Evolutionary conservation across 768 basidiomycete species (phyloP).

Genomic region (Hydnomerulius pinastri): DNA sequence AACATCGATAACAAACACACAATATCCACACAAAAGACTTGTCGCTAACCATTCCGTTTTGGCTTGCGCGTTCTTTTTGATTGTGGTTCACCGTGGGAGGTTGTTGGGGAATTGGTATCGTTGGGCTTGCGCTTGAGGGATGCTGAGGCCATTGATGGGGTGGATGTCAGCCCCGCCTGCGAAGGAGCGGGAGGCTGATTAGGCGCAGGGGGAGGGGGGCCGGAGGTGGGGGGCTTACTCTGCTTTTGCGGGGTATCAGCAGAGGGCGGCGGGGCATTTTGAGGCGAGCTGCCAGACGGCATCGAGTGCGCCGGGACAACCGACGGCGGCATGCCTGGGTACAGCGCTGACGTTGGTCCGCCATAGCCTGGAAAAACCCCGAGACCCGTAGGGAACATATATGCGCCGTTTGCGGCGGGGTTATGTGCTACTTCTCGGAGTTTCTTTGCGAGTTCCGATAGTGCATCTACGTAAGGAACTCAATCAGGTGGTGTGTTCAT

Average conservation of each 20-base stretch:
- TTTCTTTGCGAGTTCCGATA: conserved; percentile 40
- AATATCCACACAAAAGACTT: conserved; percentile 34
- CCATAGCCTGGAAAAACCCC: conserved; percentile 26
- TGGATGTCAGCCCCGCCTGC: conserved; percentile 46
- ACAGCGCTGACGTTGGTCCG: conserved; percentile 46
- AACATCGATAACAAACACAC: conserved; percentile 27
- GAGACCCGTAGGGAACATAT: conserved; percentile 20
- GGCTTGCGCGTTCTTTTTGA: conserved; percentile 58
- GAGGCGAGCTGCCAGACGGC: conserved; percentile 46
- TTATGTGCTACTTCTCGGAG: conserved; percentile 35
- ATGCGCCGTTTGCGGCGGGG: conserved; percentile 16
- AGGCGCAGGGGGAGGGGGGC: conserved; percentile 40
- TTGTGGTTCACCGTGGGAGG: conserved; percentile 47
- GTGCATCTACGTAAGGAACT: conserved; percentile 42
- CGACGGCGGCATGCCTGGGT: conserved; percentile 43
- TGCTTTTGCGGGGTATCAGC: conserved; percentile 63
- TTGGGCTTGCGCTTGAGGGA: conserved; percentile 57
- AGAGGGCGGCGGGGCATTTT: conserved; percentile 48
- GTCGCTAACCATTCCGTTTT: conserved; percentile 50
- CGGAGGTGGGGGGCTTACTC: conserved; percentile 55
- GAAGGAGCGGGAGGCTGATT: conserved; percentile 42
- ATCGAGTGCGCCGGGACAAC: conserved; percentile 46
- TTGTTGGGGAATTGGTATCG: conserved; percentile 53
- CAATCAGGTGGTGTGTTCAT: conserved; percentile 23
- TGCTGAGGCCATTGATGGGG: conserved; percentile 49